Evolutionary conservation across 345 rosid species (phyloP), one percentile per base, ranked within the genome.

Genomic region (Kernera saxatilis): DNA sequence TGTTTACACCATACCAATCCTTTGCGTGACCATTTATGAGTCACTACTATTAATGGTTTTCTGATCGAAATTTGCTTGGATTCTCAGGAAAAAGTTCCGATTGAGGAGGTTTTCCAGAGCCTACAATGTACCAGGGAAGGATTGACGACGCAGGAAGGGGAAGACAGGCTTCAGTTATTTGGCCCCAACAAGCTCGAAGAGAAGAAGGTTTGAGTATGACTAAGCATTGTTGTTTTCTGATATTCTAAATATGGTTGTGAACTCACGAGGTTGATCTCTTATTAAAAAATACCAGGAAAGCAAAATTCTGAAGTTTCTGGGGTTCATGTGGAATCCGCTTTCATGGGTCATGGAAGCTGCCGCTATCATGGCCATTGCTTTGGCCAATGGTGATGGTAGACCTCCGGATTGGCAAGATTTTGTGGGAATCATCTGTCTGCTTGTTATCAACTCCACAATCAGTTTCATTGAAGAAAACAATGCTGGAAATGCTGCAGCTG

Each of bases 151-250:
- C 96, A 85, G 49, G 98, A 93, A 83, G 97, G 92, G 6, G 83
- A 81, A 19, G 86, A 83, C 52, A 82, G 98, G 87, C 79, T 91
- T 13, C 77, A 76, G 52, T 72, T 89, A 7, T 93, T 93, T 77
- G 98, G 98, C 33, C 90, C 82, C 57, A 93, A 93, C 85, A 93
- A 93, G 81, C 94, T 93, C 3, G 97, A 93, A 78, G 98, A 93
- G 87, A 93, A 88, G 74, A 81, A 81, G 79, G 79, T 76, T 51
- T 39, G 48, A 29, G 67, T 3, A 46, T 68, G 56, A 33, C 33
- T 40, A 64, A 83, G 63, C 77, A 29, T 74, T 45, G 43, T 54
- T 48, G 29, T 39, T 33, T 66, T 26, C 12, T 67, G n/a, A 27
- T 46, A 58, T 49, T n/a, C n/a, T 19, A 19, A 1, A 26, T 15